Conservation (phyloP, 1,284 basidiomycete species). For the Stereum hirsutum region DNA sequence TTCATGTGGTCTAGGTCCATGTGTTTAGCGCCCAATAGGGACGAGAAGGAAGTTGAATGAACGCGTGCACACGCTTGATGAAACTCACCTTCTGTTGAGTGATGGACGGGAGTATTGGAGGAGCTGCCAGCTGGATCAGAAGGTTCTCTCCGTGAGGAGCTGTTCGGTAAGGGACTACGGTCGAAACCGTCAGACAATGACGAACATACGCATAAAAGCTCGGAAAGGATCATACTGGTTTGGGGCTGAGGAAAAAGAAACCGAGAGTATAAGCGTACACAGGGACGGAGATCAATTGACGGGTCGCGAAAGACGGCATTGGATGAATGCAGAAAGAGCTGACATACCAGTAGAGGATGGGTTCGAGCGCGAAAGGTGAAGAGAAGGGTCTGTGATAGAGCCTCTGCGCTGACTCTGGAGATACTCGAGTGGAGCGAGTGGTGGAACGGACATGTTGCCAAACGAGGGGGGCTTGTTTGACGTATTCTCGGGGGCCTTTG, state of each 20-base stretch:
- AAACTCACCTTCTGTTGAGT: neutral
- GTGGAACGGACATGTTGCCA: constrained; percentile 26
- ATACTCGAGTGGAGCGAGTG: constrained; percentile 65
- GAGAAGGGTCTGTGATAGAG: constrained; percentile 71
- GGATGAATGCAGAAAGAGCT: too few relatives aligned
- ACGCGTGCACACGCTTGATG: neutral
- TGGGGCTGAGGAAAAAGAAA: too few relatives aligned
- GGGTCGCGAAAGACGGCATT: too few relatives aligned
- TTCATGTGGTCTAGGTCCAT: constrained; percentile 31
- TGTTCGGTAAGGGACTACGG: neutral
- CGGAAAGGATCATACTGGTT: neutral
- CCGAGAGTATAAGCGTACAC: too few relatives aligned
- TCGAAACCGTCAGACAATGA: neutral
- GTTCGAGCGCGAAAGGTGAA: too few relatives aligned
- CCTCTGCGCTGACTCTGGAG: constrained; percentile 71
- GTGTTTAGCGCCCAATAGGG: neutral
- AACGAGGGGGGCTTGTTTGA: constrained; percentile 23
- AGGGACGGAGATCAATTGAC: too few relatives aligned
- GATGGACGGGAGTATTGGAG: neutral
- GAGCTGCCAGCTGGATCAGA: neutral
- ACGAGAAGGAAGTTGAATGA: neutral
- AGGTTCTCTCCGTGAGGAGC: neutral
- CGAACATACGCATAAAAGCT: too few relatives aligned
- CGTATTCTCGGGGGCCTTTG: constrained; percentile 12
- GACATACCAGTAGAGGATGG: too few relatives aligned